Base-by-base conservation (phyloP, 192 early-diverging fungal species). In the Diversispora eburnea region DNA sequence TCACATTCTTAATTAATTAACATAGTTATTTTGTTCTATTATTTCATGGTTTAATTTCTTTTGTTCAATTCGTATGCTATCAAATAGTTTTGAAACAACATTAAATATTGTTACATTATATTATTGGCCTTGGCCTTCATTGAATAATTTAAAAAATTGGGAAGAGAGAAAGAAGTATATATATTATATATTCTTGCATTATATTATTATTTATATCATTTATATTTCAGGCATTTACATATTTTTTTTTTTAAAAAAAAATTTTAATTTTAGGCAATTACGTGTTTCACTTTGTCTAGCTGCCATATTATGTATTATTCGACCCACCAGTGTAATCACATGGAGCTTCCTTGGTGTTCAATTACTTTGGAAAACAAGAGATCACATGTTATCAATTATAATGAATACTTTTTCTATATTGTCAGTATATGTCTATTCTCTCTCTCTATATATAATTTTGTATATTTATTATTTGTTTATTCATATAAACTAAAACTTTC, bases 291-390 rank as follows among this genome's bases (percentile, higher is more conserved):
- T 98, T 8, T 55, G 70, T 1, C 83, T 92, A 57, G 97, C 96
- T 6, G 91, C 92, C 2, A 49, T 92, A 6, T 87, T 89, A 0
- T 98, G 97, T 77, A 83, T 98, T 42, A 76, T 96, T 51, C 85
- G 97, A 41, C 96, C 96, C 4, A 99, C 97, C 8, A 94, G 91
- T 68, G 94, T 83, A 4, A 76, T 93, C 4, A 74, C 96, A 39
- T 99, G 97, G 97, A 61, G 92, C 2, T 91, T 86, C 70, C 78
- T 94, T 15, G 94, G 93, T 5, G 10, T 84, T 2, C 70, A 81
- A 5, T 80, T 96, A 13, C 45, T 95, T 1, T 42, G 77, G 46
- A 72, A 72, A 22, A 75, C 60, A 8, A n/a, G 47, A 22, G 20
- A 54, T 4, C 61, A 71, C 20, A 19, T 74, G 3, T 10, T 70